Conservation (phyloP, 1,284 basidiomycete genomes). For the Bondarzewia mesenterica region DNA sequence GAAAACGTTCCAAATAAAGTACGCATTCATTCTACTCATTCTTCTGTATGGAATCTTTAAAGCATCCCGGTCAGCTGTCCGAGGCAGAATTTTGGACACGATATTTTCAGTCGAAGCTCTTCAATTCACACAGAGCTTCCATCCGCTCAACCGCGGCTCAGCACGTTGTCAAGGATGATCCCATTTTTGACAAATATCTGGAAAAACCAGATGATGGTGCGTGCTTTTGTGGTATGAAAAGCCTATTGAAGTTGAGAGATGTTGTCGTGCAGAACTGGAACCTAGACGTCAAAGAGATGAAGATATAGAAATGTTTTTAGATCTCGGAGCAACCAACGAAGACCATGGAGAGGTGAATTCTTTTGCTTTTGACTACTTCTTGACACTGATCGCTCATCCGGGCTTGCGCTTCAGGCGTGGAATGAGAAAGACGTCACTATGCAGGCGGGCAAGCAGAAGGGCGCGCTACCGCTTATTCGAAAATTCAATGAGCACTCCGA, state of each 20-base stretch:
- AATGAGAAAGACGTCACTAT: conserved; percentile 91
- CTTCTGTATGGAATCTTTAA: conserved; percentile 9
- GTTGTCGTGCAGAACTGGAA: conserved; percentile 54
- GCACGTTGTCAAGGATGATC: conserved; percentile 84
- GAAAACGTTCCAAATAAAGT: conserved; percentile 89
- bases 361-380: conserved; percentile 3
- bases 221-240: conserved; percentile 16
- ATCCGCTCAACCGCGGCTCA: conserved; percentile 81
- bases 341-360: conserved; percentile 78
- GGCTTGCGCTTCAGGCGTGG: conserved; percentile 48
- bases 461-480: conserved; percentile 86
- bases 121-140: conserved; percentile 90
- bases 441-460: conserved; percentile 87
- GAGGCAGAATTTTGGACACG: conserved; percentile 94
- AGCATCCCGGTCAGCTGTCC: conserved; percentile 56
- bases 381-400: conserved; percentile 1
- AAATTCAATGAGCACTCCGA: conserved; percentile 98
- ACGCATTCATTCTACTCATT: conserved; percentile 16
- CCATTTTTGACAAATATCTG: conserved; percentile 93
- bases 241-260: not conserved
- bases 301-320: conserved; percentile 72
- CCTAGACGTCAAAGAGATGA: conserved; percentile 66
- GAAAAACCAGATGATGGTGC: conserved; percentile 91
- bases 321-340: conserved; percentile 83
- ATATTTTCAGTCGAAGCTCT: conserved; percentile 93